Conservation (phyloP, 352 stramenopile genomes). For the Globisporangium abappressorium region DNA sequence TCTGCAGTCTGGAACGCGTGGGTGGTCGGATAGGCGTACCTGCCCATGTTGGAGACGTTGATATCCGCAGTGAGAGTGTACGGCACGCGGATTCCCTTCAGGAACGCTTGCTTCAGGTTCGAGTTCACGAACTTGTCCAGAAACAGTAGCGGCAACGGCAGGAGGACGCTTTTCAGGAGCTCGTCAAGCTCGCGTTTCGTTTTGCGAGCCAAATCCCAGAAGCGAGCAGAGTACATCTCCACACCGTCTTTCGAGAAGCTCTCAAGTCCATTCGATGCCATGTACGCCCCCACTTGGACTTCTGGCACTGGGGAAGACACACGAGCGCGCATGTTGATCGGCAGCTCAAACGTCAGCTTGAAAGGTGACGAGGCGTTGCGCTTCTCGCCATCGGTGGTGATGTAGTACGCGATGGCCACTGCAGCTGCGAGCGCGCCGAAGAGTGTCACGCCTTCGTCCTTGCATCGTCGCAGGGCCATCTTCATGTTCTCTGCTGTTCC, state of each 20-base stretch:
- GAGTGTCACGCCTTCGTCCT: slow-evolving; percentile 35
- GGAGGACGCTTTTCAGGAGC: slow-evolving; percentile 3
- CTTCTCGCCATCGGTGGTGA: neutral
- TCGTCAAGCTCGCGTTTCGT: slow-evolving; percentile 6
- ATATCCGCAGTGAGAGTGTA: neutral
- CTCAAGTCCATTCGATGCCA: neutral
- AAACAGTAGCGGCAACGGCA: neutral
- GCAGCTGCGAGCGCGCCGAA: slow-evolving; percentile 31
- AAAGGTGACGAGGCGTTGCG: neutral
- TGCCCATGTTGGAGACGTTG: slow-evolving; percentile 10
- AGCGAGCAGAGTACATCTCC: neutral
- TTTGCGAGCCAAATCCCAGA: slow-evolving; percentile 16
- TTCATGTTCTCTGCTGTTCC: slow-evolving; percentile 32
- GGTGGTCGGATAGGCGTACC: neutral
- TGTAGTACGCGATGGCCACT: slow-evolving; percentile 1
- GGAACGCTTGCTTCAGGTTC: neutral
- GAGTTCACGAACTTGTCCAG: neutral
- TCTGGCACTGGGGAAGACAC: neutral
- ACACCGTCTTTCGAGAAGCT: neutral
- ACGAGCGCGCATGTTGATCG: neutral
- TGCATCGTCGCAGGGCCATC: slow-evolving; percentile 33
- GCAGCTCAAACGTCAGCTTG: neutral
- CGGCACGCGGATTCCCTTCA: neutral
- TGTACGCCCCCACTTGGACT: neutral
- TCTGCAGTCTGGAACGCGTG: neutral